Evolutionary conservation across 768 basidiomycete species (phyloP), one percentile per base, ranked within the genome.

Genomic region (Hericium coralloides): DNA sequence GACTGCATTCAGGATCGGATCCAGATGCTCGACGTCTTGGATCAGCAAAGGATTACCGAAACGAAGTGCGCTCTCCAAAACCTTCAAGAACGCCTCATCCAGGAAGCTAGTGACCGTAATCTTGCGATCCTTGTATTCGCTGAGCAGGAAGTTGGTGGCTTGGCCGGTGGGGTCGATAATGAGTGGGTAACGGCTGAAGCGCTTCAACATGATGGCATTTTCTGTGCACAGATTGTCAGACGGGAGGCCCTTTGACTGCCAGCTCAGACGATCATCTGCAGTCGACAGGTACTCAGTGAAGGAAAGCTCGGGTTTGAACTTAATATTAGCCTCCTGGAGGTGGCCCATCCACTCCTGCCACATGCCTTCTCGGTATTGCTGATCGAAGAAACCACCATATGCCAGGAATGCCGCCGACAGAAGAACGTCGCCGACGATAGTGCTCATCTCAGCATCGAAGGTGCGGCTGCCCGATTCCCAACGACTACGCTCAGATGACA

Each of bases 171-270:
- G 97, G 68, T 99, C 97, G 65, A 99, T 92, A 57, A 99, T 91
- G 52, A 98, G 82, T 7, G 97, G 97, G 70, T 98, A 98, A 18
- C 97, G 90, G 66, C 92, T 92, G 81, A 94, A 98, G 51, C 94
- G 86, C 68, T 95, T 94, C 67, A 99, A 83, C 93, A 98, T 98
- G 72, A 98, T 94, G n/a, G 97, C 97, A 67, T 99, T 99, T 74
- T 98, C 97, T 1, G 91, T 92, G 62, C 93, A 98, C 48, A 99
- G 76, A 60, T 90, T 94, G 71, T 99, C 95, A 5, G 92, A 85
- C 1, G 97, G 97, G n/a, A 98, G 77, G 0, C 92, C 87, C 66
- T 93, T 94, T 31, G 92, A 89, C 71, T 95, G 93, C 97, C 95
- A 99, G 64, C 80, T 84, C 60, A 97, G 80, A 45, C 95, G 89